Percentiles rank a stretch among this genome's conserved stretches.
Evolutionary conservation across 2,329 filamentous ascomycete species (phyloP).

Genomic region (Aspergillus clavatus): DNA sequence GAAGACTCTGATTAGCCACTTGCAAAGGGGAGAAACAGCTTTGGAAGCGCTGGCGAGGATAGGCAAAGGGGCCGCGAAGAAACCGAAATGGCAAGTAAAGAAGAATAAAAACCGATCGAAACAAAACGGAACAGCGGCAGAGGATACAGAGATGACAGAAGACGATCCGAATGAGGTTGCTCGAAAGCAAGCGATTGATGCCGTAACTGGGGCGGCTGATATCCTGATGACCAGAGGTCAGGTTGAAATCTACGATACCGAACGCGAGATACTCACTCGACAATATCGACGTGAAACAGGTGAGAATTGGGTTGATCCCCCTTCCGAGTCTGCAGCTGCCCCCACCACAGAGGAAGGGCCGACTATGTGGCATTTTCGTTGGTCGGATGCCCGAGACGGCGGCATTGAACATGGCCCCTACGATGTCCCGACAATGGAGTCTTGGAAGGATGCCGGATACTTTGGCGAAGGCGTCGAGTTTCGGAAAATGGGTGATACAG

Average conservation of each 20-base stretch:
- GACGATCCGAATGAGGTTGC: conserved; percentile 65
- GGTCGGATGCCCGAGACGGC: conserved; percentile 81
- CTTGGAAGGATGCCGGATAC: conserved; percentile 88
- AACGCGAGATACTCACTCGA: conserved; percentile 75
- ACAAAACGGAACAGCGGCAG: conserved; percentile 34
- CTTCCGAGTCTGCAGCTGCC: conserved; percentile 18
- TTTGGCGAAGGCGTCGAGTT: conserved; percentile 86
- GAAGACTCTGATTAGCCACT: conserved; percentile 62
- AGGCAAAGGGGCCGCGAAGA: conserved; percentile 60
- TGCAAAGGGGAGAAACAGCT: conserved; percentile 79
- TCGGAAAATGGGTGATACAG: conserved; percentile 53
- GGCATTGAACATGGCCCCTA: conserved; percentile 80
- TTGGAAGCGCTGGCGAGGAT: conserved; percentile 82
- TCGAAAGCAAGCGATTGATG: conserved; percentile 69
- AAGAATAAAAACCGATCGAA: conserved; percentile 48
- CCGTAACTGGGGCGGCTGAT: conserved; percentile 85
- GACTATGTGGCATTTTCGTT: conserved; percentile 82
- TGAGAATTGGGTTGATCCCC: conserved; percentile 69
- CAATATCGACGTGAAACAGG: conserved; percentile 82
- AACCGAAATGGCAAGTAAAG: conserved; percentile 59
- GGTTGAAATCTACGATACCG: conserved; percentile 85
- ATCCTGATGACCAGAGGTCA: conserved; percentile 77
- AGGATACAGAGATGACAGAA: conserved; percentile 67
- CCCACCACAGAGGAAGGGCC: conserved; percentile 29
- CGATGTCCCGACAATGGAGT: conserved; percentile 76